Evolutionary conservation across 768 basidiomycete genomes (phyloP).

Genomic region (Hericium coralloides): DNA sequence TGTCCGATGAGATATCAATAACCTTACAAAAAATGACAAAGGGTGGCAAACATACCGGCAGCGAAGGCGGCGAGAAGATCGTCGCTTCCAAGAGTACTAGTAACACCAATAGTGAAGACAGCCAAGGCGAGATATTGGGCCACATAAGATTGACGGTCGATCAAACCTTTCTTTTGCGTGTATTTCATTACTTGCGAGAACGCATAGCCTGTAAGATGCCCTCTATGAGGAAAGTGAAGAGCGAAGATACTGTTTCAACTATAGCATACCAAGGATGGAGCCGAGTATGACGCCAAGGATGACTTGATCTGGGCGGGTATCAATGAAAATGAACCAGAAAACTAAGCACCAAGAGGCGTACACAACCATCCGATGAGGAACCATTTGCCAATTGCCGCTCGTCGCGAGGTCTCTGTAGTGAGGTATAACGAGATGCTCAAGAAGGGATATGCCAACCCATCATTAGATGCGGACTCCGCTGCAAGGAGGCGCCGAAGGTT

Average conservation of each 20-base stretch:
- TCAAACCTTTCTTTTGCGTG: slow-evolving; percentile 50
- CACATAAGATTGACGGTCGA: slow-evolving; percentile 80
- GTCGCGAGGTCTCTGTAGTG: slow-evolving; percentile 54
- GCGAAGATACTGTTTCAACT: neutral
- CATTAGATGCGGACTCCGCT: slow-evolving; percentile 92
- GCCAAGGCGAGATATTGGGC: slow-evolving; percentile 75
- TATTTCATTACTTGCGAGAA: slow-evolving; percentile 71
- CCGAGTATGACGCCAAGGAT: slow-evolving; percentile 67
- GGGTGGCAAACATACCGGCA: slow-evolving; percentile 37
- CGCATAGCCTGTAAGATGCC: slow-evolving; percentile 33
- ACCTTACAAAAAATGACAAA: neutral
- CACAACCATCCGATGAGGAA: slow-evolving; percentile 79
- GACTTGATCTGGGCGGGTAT: slow-evolving; percentile 55
- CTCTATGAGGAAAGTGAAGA: neutral
- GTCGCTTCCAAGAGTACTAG: slow-evolving; percentile 73
- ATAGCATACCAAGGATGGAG: slow-evolving; percentile 33
- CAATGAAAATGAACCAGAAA: neutral
- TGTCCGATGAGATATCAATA: neutral
- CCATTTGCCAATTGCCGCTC: slow-evolving; percentile 75
- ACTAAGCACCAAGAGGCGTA: slow-evolving; percentile 22
- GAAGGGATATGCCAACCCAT: slow-evolving; percentile 93
- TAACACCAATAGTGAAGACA: slow-evolving; percentile 70
- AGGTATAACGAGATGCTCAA: slow-evolving; percentile 82
- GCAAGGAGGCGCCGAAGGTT: slow-evolving; percentile 76
- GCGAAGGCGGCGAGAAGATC: slow-evolving; percentile 88